Percentiles rank a stretch among this genome's conserved stretches.
These are phyloP conservation scores for Pseudonitzschia delicatissima DNA, from an alignment of 108 stramenopile species.

Conservation along the genomic window DNA sequence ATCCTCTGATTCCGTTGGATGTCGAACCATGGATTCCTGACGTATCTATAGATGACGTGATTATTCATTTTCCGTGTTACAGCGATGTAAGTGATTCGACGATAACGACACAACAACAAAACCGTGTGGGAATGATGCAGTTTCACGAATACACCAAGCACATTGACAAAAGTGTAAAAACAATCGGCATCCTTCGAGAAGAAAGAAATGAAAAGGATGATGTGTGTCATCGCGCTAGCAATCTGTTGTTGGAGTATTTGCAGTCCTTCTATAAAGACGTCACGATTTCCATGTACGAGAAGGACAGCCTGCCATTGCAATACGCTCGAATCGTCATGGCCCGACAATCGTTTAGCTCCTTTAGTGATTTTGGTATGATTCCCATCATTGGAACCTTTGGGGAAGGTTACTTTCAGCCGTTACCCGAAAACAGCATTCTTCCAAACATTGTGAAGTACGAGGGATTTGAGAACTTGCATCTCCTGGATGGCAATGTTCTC, in stretches of 20 bases:
- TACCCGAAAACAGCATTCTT: neutral
- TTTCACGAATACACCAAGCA: constrained; percentile 24
- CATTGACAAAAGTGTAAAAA: constrained; percentile 10
- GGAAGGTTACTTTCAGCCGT: constrained; percentile 24
- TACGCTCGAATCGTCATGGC: constrained; percentile 35
- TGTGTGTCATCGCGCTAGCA: neutral
- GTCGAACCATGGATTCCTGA: constrained; percentile 17
- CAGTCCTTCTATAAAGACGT: constrained; percentile 14
- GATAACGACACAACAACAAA: neutral
- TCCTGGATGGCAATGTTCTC: constrained; percentile 4
- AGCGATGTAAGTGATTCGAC: constrained; percentile 23
- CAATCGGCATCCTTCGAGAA: constrained; percentile 36
- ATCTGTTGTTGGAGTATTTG: constrained; percentile 15
- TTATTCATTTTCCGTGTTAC: constrained; percentile 38
- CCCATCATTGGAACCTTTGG: constrained; percentile 37
- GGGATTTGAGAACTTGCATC: constrained; percentile 10
- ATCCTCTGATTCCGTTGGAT: constrained; percentile 8
- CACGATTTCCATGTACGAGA: constrained; percentile 12
- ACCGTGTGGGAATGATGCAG: constrained; percentile 13
- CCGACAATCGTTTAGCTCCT: constrained; percentile 20
- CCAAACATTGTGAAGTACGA: neutral
- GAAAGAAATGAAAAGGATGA: neutral
- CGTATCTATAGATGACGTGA: constrained; percentile 31
- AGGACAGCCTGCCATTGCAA: constrained; percentile 29
- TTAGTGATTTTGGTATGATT: constrained; percentile 31